Evolutionary conservation across 148 eudicot species (phyloP).

Genomic region (Suaeda aralocaspica): DNA sequence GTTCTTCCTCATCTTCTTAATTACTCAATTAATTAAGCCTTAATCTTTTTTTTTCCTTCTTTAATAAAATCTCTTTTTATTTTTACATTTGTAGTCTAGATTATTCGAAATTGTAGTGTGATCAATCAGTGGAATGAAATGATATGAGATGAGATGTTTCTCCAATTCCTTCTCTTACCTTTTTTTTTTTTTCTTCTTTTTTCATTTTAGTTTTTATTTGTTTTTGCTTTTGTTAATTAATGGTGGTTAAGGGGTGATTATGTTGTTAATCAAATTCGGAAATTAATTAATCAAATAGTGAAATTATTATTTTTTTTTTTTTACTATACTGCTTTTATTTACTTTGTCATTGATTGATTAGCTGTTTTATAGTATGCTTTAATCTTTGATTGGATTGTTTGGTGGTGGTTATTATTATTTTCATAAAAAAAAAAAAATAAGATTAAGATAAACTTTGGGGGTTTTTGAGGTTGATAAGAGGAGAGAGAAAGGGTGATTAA

Average conservation of each 20-base stretch:
- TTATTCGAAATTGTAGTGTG: too few species aligned
- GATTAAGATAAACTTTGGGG: neutral
- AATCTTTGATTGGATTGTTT: neutral
- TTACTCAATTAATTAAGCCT: neutral
- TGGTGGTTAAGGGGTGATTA: constrained; percentile 11
- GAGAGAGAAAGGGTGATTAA: neutral
- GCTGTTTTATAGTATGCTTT: neutral
- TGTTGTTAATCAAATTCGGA: constrained; percentile 19
- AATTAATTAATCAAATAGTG: neutral
- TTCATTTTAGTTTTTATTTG: neutral
- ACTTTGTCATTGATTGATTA: neutral
- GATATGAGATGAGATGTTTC: too few species aligned
- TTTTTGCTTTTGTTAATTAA: constrained; percentile 3
- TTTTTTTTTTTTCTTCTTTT: neutral
- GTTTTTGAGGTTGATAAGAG: neutral
- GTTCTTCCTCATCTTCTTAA: constrained; percentile 29
- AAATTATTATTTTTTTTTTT: too few species aligned
- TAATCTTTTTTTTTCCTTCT: constrained; percentile 1
- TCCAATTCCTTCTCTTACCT: neutral
- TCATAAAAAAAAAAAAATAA: too few species aligned
- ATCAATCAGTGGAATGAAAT: too few species aligned
- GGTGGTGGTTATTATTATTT: neutral
- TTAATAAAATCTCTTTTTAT: neutral
- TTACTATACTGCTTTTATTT: neutral
- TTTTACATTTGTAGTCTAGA: constrained; percentile 9